Percentiles rank a stretch among this genome's conserved stretches.
phyloP scores from a whole-genome alignment of 2,329 filamentous ascomycete species.

The Blastomyces percursus region DNA sequence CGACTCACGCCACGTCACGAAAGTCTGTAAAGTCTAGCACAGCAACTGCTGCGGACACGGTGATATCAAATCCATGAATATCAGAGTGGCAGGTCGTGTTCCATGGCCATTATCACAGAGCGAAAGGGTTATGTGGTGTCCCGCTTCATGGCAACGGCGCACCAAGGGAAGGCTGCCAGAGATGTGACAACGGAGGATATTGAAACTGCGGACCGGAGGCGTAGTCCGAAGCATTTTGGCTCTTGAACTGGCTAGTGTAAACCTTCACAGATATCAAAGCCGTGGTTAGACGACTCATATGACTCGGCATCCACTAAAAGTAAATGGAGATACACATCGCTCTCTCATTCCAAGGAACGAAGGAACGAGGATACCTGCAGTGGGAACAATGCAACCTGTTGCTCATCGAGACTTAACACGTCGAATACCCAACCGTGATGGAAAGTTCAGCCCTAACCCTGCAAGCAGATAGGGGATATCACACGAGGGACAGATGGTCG shows the following conservation, averaged over 20 bases:
- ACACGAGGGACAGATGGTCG: neutral
- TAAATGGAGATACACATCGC: neutral
- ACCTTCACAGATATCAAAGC: neutral
- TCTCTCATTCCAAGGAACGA: neutral
- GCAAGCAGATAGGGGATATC: neutral
- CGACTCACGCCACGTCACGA: constrained; percentile 15
- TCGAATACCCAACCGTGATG: neutral
- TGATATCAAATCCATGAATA: constrained; percentile 12
- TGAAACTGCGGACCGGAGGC: neutral
- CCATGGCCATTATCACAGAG: neutral
- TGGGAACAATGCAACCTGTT: neutral
- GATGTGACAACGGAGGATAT: neutral
- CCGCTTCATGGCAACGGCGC: neutral
- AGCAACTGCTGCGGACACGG: constrained; percentile 4
- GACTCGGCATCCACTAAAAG: neutral
- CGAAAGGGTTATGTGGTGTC: neutral
- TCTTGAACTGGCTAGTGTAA: neutral
- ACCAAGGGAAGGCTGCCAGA: neutral
- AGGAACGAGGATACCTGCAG: neutral
- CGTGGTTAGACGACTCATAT: neutral
- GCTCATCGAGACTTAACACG: neutral
- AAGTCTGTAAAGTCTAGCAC: constrained; percentile 7
- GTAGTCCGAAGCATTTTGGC: neutral
- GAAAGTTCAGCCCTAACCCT: neutral
- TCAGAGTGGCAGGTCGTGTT: constrained; percentile 1